Conservation (phyloP, 805 yeast genomes). For the Candida germanica region DNA sequence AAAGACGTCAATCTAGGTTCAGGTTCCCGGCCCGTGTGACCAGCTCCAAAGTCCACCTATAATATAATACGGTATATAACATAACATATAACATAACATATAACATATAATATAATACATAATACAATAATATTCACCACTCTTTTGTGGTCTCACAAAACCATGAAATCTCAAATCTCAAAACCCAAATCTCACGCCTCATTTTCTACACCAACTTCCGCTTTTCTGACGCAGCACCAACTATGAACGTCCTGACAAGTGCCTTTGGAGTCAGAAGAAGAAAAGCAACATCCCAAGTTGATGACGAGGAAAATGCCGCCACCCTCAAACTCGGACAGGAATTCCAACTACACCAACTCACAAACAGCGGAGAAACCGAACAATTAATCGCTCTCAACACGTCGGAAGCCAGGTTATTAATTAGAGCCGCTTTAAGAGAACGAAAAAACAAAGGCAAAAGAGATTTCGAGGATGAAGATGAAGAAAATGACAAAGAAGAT, state of each 20-base stretch:
- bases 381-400: conserved; percentile 81
- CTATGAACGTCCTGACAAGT: conserved; percentile 86
- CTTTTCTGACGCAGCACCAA: too few species aligned
- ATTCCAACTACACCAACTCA: conserved; percentile 74
- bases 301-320: conserved; percentile 92
- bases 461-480: conserved; percentile 29
- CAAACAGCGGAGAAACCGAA: conserved; percentile 75
- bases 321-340: conserved; percentile 88
- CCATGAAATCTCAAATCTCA: too few species aligned
- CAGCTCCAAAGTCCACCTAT: background rate
- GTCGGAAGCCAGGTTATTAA: conserved; percentile 85
- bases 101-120: too few species aligned
- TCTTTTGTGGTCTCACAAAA: too few species aligned
- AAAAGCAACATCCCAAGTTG: conserved; percentile 54
- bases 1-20: conserved; percentile 19
- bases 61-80: too few species aligned
- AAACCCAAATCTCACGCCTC: too few species aligned
- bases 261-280: conserved; percentile 84
- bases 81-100: too few species aligned
- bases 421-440: conserved; percentile 85
- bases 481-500: conserved; percentile 36
- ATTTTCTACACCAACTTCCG: too few species aligned
- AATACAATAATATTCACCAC: too few species aligned
- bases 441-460: conserved; percentile 40
- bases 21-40: background rate